Conservation (phyloP, 768 basidiomycete species). For the Boletus eberwhitei region DNA sequence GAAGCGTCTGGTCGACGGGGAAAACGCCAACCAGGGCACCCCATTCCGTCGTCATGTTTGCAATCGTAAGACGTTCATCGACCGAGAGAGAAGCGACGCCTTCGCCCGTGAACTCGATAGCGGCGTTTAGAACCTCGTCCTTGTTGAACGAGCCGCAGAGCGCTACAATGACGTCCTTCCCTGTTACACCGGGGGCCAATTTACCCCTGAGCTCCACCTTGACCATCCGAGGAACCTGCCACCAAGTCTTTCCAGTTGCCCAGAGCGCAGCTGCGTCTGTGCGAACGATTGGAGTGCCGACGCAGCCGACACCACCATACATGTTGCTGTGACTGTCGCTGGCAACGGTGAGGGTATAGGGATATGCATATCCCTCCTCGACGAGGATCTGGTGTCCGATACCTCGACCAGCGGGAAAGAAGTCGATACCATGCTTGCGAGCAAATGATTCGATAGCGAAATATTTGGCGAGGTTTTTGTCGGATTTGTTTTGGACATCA, state of each 20-base stretch:
- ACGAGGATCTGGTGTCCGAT: slow-evolving; percentile 98
- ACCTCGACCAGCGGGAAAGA: slow-evolving; percentile 95
- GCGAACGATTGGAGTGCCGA: slow-evolving; percentile 96
- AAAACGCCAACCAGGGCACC: slow-evolving; percentile 95
- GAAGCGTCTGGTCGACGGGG: slow-evolving; percentile 79
- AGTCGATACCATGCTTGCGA: slow-evolving; percentile 79
- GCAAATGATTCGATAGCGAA: slow-evolving; percentile 89
- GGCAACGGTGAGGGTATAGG: slow-evolving; percentile 91
- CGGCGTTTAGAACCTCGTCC: slow-evolving; percentile 95
- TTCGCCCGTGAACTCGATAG: slow-evolving; percentile 93
- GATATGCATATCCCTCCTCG: slow-evolving; percentile 98
- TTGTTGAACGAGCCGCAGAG: slow-evolving; percentile 94
- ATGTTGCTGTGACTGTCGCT: slow-evolving; percentile 98
- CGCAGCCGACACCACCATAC: slow-evolving; percentile 97
- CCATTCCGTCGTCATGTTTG: slow-evolving; percentile 99
- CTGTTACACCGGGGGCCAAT: slow-evolving; percentile 86
- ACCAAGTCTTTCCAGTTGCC: slow-evolving; percentile 99
- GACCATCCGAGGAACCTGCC: slow-evolving; percentile 97
- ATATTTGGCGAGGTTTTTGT: slow-evolving; percentile 91
- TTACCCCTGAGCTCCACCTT: slow-evolving; percentile 86
- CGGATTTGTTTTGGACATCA: slow-evolving; percentile 93
- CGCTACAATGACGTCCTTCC: slow-evolving; percentile 97
- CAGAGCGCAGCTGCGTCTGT: slow-evolving; percentile 94
- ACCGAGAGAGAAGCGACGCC: slow-evolving; percentile 75
- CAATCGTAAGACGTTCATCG: slow-evolving; percentile 92